Conservation (phyloP, 805 yeast genomes). For the Starmerella riodocensis region DNA sequence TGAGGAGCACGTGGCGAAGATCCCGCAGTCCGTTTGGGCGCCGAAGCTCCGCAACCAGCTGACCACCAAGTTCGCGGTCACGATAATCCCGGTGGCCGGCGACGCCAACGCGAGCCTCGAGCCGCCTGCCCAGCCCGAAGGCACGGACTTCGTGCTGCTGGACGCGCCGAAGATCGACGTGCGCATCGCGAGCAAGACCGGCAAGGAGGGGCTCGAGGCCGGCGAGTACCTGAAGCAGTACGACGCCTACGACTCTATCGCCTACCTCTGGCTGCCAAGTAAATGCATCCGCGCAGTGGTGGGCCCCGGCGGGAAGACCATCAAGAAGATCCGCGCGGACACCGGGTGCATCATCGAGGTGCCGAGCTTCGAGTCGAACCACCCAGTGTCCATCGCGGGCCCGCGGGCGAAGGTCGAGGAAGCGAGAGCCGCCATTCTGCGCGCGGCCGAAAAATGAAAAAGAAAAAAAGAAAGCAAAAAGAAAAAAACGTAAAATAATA, state of each 20-base stretch:
- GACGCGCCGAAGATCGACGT: background rate
- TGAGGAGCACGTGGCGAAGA: conserved; percentile 40
- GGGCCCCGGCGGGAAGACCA: conserved; percentile 63
- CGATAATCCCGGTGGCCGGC: background rate
- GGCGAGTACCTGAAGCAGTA: conserved; percentile 38
- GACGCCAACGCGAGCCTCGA: background rate
- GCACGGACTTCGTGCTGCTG: background rate
- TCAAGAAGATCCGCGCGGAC: conserved; percentile 46
- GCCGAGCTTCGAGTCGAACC: conserved; percentile 3
- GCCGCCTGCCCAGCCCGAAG: background rate
- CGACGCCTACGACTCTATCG: conserved; percentile 36
- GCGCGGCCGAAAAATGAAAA: background rate
- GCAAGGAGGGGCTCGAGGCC: conserved; percentile 40
- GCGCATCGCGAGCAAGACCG: conserved; percentile 37
- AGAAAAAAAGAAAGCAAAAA: background rate
- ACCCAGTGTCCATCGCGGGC: conserved; percentile 11
- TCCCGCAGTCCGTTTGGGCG: conserved; percentile 42
- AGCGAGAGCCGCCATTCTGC: conserved; percentile 10
- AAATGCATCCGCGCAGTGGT: conserved; percentile 31
- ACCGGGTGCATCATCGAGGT: conserved; percentile 26
- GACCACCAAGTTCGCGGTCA: conserved; percentile 2
- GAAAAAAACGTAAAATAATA: background rate
- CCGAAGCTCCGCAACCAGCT: conserved; percentile 1
- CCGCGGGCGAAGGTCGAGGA: conserved; percentile 9
- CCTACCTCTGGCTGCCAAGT: conserved; percentile 50